Percentiles rank a stretch among this genome's conserved stretches.
Evolutionary conservation across 2,329 filamentous ascomycete species (phyloP).

Genomic region (Hypoxylon sp.): DNA sequence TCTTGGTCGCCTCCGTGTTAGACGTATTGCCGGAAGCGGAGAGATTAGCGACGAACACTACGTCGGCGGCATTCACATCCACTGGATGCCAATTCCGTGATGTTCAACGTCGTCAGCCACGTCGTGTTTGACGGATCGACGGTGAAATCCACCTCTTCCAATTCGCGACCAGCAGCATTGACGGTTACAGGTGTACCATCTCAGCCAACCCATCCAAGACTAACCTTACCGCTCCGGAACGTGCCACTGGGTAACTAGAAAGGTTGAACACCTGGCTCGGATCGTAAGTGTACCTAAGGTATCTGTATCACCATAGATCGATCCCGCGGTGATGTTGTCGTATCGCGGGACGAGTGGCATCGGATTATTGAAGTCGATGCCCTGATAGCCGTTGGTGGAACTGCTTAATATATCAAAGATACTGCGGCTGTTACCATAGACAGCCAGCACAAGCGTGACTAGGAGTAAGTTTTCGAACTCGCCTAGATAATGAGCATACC

Average conservation of each 20-base stretch:
- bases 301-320: constrained; percentile 70
- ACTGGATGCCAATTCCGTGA: constrained; percentile 17
- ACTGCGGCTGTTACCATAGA: constrained; percentile 68
- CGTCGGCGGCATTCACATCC: constrained; percentile 23
- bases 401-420: constrained; percentile 72
- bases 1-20: constrained; percentile 55
- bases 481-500: constrained; percentile 56
- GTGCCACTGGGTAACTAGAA: constrained; percentile 66
- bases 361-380: constrained; percentile 63
- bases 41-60: constrained; percentile 56
- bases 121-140: constrained; percentile 66
- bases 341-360: constrained; percentile 68
- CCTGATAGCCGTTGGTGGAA: constrained; percentile 69
- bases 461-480: constrained; percentile 71
- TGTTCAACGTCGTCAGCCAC: constrained; percentile 21
- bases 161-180: constrained; percentile 38
- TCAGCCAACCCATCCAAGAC: constrained; percentile 64
- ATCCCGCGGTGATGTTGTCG: constrained; percentile 62
- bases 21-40: constrained; percentile 59
- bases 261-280: constrained; percentile 64
- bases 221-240: constrained; percentile 64
- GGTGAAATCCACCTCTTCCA: constrained; percentile 52
- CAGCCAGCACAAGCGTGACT: constrained; percentile 63
- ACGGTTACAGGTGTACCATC: constrained; percentile 49
- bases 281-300: constrained; percentile 71